Conservation (phyloP, 768 basidiomycete genomes). For the Tulasnella sp. region DNA sequence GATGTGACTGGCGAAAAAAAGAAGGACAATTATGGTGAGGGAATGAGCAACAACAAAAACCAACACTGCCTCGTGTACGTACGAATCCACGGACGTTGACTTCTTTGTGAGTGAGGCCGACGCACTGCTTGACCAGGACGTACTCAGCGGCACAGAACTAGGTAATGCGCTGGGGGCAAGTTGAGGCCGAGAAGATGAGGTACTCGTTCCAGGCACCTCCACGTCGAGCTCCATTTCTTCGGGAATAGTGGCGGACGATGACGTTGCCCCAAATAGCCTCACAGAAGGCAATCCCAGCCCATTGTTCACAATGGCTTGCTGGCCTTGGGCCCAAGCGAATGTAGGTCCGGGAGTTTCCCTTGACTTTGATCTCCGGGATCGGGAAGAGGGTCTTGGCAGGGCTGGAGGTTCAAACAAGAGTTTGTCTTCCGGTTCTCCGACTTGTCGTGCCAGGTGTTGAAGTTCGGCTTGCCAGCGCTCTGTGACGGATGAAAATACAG, state of each 20-base stretch:
- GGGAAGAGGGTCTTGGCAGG: neutral
- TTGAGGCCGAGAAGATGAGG: neutral
- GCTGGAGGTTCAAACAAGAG: constrained; percentile 11
- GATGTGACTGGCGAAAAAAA: neutral
- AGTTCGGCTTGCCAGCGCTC: constrained; percentile 7
- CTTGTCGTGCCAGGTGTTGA: neutral
- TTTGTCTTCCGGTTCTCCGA: neutral
- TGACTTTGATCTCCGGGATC: constrained; percentile 3
- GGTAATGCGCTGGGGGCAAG: neutral
- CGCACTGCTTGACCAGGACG: constrained; percentile 5
- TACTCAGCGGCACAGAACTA: neutral
- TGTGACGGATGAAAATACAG: neutral
- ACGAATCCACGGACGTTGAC: constrained; percentile 1
- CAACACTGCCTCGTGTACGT: neutral
- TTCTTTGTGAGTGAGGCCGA: neutral
- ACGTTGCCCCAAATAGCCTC: constrained; percentile 7
- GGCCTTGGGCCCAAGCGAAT: constrained; percentile 5
- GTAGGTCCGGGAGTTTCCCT: neutral
- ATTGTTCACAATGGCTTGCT: constrained; percentile 3
- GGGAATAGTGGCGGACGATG: neutral
- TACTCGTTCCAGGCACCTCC: neutral
- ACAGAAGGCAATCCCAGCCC: neutral
- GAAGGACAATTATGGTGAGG: neutral
- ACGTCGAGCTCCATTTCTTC: neutral
- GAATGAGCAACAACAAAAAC: neutral